Conservation (phyloP, 2,329 filamentous ascomycete species). For the Curvularia hawaiiensis region DNA sequence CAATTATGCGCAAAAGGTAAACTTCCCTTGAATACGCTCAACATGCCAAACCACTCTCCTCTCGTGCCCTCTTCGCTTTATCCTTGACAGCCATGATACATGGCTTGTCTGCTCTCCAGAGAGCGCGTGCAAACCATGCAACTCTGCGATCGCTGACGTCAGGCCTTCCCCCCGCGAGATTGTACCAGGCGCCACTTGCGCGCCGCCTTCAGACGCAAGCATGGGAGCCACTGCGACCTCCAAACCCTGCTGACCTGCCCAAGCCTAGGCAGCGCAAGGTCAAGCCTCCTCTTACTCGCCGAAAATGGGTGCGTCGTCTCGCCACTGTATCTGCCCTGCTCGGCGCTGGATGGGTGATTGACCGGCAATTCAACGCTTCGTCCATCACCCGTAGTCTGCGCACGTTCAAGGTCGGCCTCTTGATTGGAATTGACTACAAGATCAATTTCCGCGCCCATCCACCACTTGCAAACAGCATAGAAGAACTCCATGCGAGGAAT, state of each 20-base stretch:
- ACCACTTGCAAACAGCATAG: slow-evolving; percentile 72
- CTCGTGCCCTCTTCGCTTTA: slow-evolving; percentile 7
- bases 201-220: slow-evolving; percentile 41
- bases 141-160: slow-evolving; percentile 29
- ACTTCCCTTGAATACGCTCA: slow-evolving; percentile 9
- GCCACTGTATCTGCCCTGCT: slow-evolving; percentile 64
- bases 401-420: slow-evolving; percentile 78
- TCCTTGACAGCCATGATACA: slow-evolving; percentile 44
- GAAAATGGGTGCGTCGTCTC: slow-evolving; percentile 79
- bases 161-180: slow-evolving; percentile 16
- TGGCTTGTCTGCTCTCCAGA: slow-evolving; percentile 44
- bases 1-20: slow-evolving; percentile 24
- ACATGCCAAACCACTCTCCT: slow-evolving; percentile 38
- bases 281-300: slow-evolving; percentile 71
- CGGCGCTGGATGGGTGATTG: slow-evolving; percentile 69
- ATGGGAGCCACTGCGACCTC: slow-evolving; percentile 62
- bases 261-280: slow-evolving; percentile 56
- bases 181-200: slow-evolving; percentile 22
- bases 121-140: slow-evolving; percentile 33
- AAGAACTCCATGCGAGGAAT: slow-evolving; percentile 80
- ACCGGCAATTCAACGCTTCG: slow-evolving; percentile 78
- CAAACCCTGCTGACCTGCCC: slow-evolving; percentile 78
- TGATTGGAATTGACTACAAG: slow-evolving; percentile 93
- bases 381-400: slow-evolving; percentile 77
- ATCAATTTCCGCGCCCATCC: slow-evolving; percentile 89